These are phyloP conservation scores for Citrus mangshanensis DNA, from an alignment of 345 rosid species.

Conservation along the genomic window DNA sequence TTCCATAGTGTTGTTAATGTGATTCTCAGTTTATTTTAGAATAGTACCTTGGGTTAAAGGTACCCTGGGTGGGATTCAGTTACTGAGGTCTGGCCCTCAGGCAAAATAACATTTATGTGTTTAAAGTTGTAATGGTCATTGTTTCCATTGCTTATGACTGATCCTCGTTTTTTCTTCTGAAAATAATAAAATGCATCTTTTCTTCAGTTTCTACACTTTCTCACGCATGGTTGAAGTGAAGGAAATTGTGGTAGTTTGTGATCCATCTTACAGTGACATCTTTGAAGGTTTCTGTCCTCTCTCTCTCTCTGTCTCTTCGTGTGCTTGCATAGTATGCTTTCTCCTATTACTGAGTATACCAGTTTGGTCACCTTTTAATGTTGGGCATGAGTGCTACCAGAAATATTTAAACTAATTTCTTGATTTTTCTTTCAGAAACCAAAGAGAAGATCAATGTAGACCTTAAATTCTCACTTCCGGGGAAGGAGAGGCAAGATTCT, in stretches of 20 bases:
- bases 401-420: conserved; percentile 14
- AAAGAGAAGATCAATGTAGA: conserved; percentile 46
- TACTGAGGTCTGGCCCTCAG: neutral
- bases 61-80: neutral
- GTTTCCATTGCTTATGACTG: neutral
- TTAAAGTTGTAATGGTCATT: neutral
- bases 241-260: conserved; percentile 94
- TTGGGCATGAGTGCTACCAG: neutral
- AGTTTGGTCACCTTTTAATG: neutral
- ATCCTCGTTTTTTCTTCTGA: neutral
- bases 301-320: neutral
- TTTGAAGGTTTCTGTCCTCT: conserved; percentile 66
- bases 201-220: conserved; percentile 75
- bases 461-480: conserved; percentile 82
- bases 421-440: conserved; percentile 40
- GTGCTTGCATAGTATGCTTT: neutral
- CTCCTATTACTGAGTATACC: neutral
- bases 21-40: neutral
- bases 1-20: neutral
- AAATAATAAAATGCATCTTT: conserved; percentile 7
- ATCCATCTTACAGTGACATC: conserved; percentile 82
- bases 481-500: conserved; percentile 97
- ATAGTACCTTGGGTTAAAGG: neutral
- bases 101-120: neutral
- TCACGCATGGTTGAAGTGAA: conserved; percentile 73